Conservation (phyloP, 371 early-diverging fungal species). For the Mucor sp. region DNA sequence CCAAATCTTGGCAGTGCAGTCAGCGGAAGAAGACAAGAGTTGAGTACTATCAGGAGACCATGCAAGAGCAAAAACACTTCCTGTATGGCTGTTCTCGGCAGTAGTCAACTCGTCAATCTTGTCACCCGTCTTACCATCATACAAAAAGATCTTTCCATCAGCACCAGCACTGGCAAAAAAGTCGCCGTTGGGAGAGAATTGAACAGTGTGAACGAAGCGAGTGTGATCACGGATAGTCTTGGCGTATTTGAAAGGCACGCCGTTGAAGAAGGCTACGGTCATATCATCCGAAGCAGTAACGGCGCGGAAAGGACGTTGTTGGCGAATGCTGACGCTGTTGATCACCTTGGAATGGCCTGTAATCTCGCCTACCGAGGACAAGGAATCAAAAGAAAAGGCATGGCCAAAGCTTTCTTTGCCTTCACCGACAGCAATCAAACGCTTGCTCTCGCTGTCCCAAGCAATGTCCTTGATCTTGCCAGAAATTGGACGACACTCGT, state of each 20-base stretch:
- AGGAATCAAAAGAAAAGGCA: constrained; percentile 87
- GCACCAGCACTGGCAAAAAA: constrained; percentile 86
- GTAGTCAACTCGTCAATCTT: constrained; percentile 65
- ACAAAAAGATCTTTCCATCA: constrained; percentile 91
- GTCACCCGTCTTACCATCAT: constrained; percentile 91
- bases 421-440: constrained; percentile 94
- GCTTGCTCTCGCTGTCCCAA: constrained; percentile 96
- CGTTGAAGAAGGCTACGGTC: constrained; percentile 87
- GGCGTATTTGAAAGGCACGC: constrained; percentile 88
- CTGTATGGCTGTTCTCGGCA: constrained; percentile 67
- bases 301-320: constrained; percentile 88
- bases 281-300: constrained; percentile 94
- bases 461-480: constrained; percentile 88
- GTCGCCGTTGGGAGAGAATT: constrained; percentile 85
- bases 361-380: constrained; percentile 92
- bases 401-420: constrained; percentile 92
- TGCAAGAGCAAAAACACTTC: constrained; percentile 81
- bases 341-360: constrained; percentile 87
- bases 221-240: constrained; percentile 78
- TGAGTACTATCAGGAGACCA: constrained; percentile 87
- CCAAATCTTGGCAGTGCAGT: constrained; percentile 92
- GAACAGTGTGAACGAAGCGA: constrained; percentile 88
- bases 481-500: constrained; percentile 69
- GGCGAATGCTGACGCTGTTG: constrained; percentile 86
- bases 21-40: constrained; percentile 85